Evolutionary conservation across 2,329 filamentous ascomycete genomes (phyloP).

Genomic region (Penicillium sp.): DNA sequence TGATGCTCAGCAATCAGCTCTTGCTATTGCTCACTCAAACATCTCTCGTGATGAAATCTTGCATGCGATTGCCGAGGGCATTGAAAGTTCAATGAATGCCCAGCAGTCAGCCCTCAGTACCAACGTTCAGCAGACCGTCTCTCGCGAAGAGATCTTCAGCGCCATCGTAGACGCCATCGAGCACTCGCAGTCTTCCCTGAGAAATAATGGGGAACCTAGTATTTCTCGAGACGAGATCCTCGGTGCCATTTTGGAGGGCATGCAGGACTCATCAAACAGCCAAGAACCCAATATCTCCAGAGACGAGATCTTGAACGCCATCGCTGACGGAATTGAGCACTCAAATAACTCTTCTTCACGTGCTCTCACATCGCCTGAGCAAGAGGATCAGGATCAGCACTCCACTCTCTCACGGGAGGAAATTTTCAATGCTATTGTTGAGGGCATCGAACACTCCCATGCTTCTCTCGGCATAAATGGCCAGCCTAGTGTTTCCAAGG

Average conservation of each 20-base stretch:
- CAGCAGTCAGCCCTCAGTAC: conserved; percentile 36
- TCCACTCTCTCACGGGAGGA: conserved; percentile 4
- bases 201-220: not conserved
- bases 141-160: conserved; percentile 55
- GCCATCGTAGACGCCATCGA: conserved; percentile 58
- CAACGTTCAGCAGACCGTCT: conserved; percentile 41
- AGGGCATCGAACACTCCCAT: conserved; percentile 7
- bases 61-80: conserved; percentile 28
- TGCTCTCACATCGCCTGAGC: conserved; percentile 3
- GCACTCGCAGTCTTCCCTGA: conserved; percentile 13
- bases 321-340: conserved; percentile 10
- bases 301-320: conserved; percentile 8
- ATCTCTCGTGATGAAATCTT: conserved; percentile 53
- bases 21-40: conserved; percentile 31
- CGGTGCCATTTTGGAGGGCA: conserved; percentile 4
- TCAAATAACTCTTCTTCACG: not conserved
- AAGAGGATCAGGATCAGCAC: not conserved
- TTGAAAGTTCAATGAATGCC: conserved; percentile 28
- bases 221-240: conserved; percentile 8
- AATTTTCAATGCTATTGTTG: conserved; percentile 7
- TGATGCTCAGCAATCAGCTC: conserved; percentile 28
- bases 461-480: not conserved
- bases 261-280: not conserved
- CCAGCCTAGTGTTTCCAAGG: conserved; percentile 3
- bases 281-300: conserved; percentile 7